These are phyloP conservation scores for Lactarius hengduanensis DNA, from an alignment of 768 basidiomycete species.

Conservation along the genomic window DNA sequence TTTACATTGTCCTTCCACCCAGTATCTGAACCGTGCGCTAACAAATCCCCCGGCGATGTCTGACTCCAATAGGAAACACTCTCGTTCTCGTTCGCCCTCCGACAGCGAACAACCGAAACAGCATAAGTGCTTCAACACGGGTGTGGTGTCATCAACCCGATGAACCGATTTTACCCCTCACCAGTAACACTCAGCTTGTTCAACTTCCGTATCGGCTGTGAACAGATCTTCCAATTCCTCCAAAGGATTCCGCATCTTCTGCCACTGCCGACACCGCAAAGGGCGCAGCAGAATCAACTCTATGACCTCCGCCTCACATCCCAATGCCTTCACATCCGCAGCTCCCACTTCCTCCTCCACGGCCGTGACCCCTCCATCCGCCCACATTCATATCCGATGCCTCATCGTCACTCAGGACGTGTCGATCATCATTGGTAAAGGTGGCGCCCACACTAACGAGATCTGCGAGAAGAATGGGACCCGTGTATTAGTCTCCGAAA, in stretches of 20 bases:
- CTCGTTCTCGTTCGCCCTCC: constrained; percentile 82
- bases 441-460: constrained; percentile 94
- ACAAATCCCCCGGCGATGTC: constrained; percentile 56
- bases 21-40: constrained; percentile 43
- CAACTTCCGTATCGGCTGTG: too few relatives aligned
- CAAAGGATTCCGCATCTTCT: too few relatives aligned
- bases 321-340: constrained; percentile 47
- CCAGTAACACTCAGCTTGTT: too few relatives aligned
- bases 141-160: constrained; percentile 53
- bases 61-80: constrained; percentile 82
- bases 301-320: constrained; percentile 31
- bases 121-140: constrained; percentile 82
- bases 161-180: too few relatives aligned
- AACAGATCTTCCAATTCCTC: too few relatives aligned
- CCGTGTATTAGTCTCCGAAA: constrained; percentile 95
- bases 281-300: too few relatives aligned
- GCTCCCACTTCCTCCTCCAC: constrained; percentile 51
- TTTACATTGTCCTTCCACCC: constrained; percentile 28
- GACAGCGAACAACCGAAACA: constrained; percentile 77
- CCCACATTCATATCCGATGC: constrained; percentile 95
- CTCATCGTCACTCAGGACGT: constrained; percentile 99
- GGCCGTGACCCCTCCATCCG: constrained; percentile 56
- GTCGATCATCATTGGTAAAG: constrained; percentile 97
- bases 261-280: too few relatives aligned
- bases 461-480: constrained; percentile 97